These are phyloP conservation scores for Suhomyces guaymorum DNA, from an alignment of 1,139 yeast species.

Conservation along the genomic window DNA sequence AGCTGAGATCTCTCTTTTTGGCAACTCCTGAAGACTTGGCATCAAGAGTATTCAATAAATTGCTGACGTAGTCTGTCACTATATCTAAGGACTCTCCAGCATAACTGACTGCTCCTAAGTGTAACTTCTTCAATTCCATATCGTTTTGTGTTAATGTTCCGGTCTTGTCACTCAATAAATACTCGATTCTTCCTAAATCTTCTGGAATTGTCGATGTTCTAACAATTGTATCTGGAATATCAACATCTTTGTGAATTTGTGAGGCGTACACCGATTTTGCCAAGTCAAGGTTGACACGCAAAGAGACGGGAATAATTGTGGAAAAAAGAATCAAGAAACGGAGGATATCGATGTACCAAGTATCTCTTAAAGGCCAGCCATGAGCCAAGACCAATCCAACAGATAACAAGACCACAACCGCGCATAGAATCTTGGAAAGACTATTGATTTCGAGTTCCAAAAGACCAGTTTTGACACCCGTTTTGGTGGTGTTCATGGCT, in stretches of 20 bases:
- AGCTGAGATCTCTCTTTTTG: slow-evolving; percentile 59
- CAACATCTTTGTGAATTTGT: slow-evolving; percentile 84
- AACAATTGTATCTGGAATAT: slow-evolving; percentile 85
- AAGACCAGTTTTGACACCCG: slow-evolving; percentile 90
- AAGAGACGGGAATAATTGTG: slow-evolving; percentile 92
- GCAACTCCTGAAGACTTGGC: slow-evolving; percentile 22
- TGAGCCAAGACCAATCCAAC: slow-evolving; percentile 74
- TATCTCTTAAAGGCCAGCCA: slow-evolving; percentile 61
- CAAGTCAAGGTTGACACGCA: slow-evolving; percentile 90
- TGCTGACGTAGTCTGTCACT: slow-evolving; percentile 66
- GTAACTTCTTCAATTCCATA: slow-evolving; percentile 93
- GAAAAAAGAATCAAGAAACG: slow-evolving; percentile 89
- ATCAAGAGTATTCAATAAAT: slow-evolving; percentile 24
- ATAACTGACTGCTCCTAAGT: slow-evolving; percentile 88
- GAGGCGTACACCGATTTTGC: slow-evolving; percentile 96
- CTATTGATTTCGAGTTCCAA: slow-evolving; percentile 88
- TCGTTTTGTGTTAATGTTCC: slow-evolving; percentile 98
- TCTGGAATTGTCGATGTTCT: slow-evolving; percentile 98
- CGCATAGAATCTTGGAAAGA: slow-evolving; percentile 84
- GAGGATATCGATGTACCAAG: slow-evolving; percentile 90
- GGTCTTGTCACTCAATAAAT: slow-evolving; percentile 88
- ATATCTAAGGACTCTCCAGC: slow-evolving; percentile 92
- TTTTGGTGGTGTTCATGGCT: slow-evolving; percentile 84
- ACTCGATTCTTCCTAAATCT: slow-evolving; percentile 94
- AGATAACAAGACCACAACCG: slow-evolving; percentile 78